Percentiles rank a stretch among this genome's conserved stretches.
Evolutionary conservation across 2,329 filamentous ascomycete genomes (phyloP).

Genomic region (Colletotrichum chrysophilum): DNA sequence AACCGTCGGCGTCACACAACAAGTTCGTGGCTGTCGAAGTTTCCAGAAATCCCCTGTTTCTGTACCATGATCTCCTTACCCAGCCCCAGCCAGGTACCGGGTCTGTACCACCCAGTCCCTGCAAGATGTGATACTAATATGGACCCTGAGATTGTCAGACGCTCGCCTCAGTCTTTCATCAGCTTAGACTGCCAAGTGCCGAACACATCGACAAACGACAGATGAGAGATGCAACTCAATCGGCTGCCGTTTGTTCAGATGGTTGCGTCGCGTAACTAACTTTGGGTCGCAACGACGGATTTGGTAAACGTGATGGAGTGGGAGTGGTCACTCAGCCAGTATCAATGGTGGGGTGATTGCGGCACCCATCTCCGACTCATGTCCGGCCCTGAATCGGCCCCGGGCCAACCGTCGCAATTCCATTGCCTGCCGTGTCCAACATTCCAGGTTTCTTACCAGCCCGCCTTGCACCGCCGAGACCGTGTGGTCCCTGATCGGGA

Average conservation of each 20-base stretch:
- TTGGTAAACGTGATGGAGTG: background rate
- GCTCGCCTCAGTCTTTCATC: background rate
- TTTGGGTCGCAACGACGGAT: background rate
- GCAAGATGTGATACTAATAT: background rate
- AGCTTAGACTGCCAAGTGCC: background rate
- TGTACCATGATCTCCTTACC: background rate
- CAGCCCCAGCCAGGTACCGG: background rate
- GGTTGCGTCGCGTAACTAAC: background rate
- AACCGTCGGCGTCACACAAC: background rate
- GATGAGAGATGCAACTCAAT: background rate
- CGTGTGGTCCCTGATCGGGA: background rate
- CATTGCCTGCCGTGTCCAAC: conserved; percentile 1
- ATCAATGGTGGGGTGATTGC: background rate
- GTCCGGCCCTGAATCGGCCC: conserved; percentile 1
- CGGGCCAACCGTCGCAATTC: background rate
- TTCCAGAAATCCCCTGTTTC: background rate
- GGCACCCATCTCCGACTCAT: conserved; percentile 8
- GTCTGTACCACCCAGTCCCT: background rate
- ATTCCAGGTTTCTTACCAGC: conserved; percentile 7
- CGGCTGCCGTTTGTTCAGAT: background rate
- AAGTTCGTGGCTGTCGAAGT: background rate
- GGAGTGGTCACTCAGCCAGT: background rate
- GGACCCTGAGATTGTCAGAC: conserved; percentile 8
- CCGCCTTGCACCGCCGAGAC: conserved; percentile 8
- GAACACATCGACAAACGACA: background rate